Conservation (phyloP, 768 basidiomycete genomes). For the Xerocomellus dryophilus region DNA sequence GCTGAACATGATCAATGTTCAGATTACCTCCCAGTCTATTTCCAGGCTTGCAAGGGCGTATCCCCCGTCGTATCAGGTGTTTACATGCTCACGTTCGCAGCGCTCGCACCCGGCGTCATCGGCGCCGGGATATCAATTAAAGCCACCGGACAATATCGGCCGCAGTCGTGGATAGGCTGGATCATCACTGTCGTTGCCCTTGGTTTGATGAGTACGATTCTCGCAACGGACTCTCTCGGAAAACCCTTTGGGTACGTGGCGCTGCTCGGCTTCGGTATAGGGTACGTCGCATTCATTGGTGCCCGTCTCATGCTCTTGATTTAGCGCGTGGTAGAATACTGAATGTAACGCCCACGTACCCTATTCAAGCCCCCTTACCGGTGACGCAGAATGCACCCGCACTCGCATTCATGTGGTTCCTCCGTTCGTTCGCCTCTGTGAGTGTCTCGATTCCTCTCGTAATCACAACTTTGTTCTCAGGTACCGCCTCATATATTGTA, state of each 20-base stretch:
- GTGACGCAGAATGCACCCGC: not conserved
- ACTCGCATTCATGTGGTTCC: not conserved
- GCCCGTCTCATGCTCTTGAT: not conserved
- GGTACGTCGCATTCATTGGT: not conserved
- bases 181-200: conserved; percentile 30
- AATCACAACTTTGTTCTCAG: not conserved
- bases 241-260: conserved; percentile 15
- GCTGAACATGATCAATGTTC: not conserved
- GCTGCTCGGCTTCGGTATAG: not conserved
- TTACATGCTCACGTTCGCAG: conserved; percentile 17
- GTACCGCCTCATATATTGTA: conserved; percentile 11
- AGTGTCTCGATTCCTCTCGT: not conserved
- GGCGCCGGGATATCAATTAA: conserved; percentile 31
- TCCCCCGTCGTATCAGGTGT: conserved; percentile 33
- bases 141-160: conserved; percentile 30
- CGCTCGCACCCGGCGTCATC: conserved; percentile 30
- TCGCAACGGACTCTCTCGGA: conserved; percentile 22
- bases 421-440: conserved; percentile 30
- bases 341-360: conserved; percentile 34
- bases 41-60: conserved; percentile 39
- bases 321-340: not conserved
- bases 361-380: conserved; percentile 10
- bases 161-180: conserved; percentile 35
- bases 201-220: conserved; percentile 34
- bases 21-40: conserved; percentile 43